Evolutionary conservation across 2,329 filamentous ascomycete genomes (phyloP).

Genomic region (Blastomyces percursus): DNA sequence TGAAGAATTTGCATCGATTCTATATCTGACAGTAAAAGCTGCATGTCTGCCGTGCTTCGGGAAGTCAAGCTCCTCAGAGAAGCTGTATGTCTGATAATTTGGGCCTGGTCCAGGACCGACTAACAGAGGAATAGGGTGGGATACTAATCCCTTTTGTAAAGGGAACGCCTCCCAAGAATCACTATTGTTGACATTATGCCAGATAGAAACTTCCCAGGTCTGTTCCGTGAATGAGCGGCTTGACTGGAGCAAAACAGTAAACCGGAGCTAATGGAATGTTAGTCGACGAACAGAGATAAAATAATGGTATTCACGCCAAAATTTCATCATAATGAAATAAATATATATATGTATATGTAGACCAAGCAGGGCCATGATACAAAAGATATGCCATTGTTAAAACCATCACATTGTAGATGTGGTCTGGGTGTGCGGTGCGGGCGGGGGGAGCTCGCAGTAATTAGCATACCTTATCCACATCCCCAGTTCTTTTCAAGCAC

Average conservation of each 20-base stretch:
- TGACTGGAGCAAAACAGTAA: conserved; percentile 62
- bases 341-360: neutral
- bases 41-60: conserved; percentile 22
- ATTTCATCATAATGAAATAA: neutral
- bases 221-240: conserved; percentile 44
- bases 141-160: conserved; percentile 36
- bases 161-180: conserved; percentile 49
- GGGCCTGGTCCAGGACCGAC: conserved; percentile 16
- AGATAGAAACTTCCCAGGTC: conserved; percentile 62
- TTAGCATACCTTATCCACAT: conserved; percentile 9
- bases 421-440: neutral
- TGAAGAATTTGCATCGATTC: conserved; percentile 25
- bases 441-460: neutral
- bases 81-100: conserved; percentile 26
- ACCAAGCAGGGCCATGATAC: neutral
- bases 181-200: conserved; percentile 53
- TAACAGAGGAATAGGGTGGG: conserved; percentile 22
- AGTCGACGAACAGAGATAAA: neutral
- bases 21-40: conserved; percentile 36
- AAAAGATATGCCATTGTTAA: neutral
- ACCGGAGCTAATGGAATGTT: conserved; percentile 37
- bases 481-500: conserved; percentile 36
- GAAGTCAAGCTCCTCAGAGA: conserved; percentile 22
- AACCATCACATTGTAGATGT: neutral
- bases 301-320: neutral